Evolutionary conservation across 805 yeast genomes (phyloP).

Genomic region (Teunomyces kruisii): DNA sequence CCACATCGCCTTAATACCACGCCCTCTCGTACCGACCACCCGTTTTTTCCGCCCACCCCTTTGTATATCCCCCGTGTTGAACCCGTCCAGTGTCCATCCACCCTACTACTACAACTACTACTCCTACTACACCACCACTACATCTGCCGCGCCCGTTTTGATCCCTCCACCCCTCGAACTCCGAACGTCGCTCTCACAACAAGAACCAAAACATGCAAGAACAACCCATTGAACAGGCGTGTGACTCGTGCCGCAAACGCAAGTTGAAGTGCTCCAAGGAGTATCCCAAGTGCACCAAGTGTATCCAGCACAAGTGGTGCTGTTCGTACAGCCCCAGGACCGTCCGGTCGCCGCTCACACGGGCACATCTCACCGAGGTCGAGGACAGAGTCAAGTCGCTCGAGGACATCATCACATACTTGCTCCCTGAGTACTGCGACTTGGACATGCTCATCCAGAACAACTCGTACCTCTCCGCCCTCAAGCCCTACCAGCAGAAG

Average conservation of each 20-base stretch:
- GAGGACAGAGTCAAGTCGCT: slow-evolving; percentile 47
- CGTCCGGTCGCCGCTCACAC: slow-evolving; percentile 75
- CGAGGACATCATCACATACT: slow-evolving; percentile 29
- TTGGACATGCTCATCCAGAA: slow-evolving; percentile 17
- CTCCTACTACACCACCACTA: neutral
- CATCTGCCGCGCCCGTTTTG: neutral
- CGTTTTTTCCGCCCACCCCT: too few relatives aligned
- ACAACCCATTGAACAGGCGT: slow-evolving; percentile 52
- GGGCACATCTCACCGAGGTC: slow-evolving; percentile 76
- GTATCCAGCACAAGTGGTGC: slow-evolving; percentile 67
- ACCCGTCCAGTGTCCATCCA: too few relatives aligned
- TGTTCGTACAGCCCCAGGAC: slow-evolving; percentile 79
- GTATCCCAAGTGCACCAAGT: slow-evolving; percentile 72
- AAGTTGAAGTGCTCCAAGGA: slow-evolving; percentile 82
- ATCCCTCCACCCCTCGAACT: neutral
- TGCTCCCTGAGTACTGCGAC: slow-evolving; percentile 27
- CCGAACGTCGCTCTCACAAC: neutral
- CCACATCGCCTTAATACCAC: neutral
- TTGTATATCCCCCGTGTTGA: too few relatives aligned
- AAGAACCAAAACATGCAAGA: too few relatives aligned
- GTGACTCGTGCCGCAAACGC: slow-evolving; percentile 81
- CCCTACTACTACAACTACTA: neutral
- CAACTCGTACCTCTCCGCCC: slow-evolving; percentile 14
- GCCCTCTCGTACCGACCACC: neutral
- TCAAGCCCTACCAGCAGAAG: slow-evolving; percentile 1